Percentiles rank a stretch among this genome's conserved stretches.
phyloP scores from a whole-genome alignment of 208 protist species.

The Trichomonas vaginalis region DNA sequence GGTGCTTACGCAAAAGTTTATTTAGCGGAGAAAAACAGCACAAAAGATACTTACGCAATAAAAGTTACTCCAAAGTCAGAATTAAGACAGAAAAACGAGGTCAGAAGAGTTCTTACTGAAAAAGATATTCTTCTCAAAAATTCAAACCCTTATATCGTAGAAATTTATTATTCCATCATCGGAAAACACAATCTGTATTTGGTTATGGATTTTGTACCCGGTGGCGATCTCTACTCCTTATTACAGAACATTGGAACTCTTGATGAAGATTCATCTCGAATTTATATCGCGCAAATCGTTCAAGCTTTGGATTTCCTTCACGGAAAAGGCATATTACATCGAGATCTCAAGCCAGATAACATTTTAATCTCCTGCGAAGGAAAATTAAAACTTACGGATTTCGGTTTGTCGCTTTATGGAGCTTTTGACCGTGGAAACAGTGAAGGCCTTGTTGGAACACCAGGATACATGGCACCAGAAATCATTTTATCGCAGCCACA shows the following conservation, averaged over 20 bases:
- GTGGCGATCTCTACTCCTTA: background rate
- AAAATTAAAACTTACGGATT: conserved; percentile 33
- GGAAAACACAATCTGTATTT: background rate
- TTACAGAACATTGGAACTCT: background rate
- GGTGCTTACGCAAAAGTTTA: conserved; percentile 52
- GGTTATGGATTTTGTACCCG: background rate
- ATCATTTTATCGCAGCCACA: conserved; percentile 10
- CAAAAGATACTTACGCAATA: conserved; percentile 47
- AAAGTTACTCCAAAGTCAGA: conserved; percentile 27
- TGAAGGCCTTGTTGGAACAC: background rate
- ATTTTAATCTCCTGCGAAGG: conserved; percentile 43
- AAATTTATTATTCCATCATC: background rate
- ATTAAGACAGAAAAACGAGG: background rate
- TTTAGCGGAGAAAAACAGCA: conserved; percentile 38
- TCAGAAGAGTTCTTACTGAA: background rate
- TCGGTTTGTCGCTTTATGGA: background rate
- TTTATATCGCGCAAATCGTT: conserved; percentile 52
- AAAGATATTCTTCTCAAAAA: background rate
- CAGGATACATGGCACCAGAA: background rate
- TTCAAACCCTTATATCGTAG: background rate
- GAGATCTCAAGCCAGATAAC: conserved; percentile 53
- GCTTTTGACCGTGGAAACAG: background rate
- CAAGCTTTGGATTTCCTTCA: conserved; percentile 47
- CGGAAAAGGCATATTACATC: conserved; percentile 42
- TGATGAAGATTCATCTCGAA: conserved; percentile 2